phyloP scores from a whole-genome alignment of 371 early-diverging fungal genomes.

The Syncephalastrum contaminatum region DNA sequence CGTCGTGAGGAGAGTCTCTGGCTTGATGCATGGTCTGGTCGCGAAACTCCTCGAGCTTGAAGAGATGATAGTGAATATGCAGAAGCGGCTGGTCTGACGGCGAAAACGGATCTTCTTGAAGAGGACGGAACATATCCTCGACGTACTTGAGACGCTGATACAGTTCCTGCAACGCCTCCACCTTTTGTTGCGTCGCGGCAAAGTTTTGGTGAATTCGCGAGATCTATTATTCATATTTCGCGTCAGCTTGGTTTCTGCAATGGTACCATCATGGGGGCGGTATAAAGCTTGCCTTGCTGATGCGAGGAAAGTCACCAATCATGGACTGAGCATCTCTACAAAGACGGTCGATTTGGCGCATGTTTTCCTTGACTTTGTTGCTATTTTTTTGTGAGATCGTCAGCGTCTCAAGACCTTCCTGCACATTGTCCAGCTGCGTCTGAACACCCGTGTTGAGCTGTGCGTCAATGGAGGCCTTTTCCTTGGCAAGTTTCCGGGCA shows the following conservation, averaged over 20 bases:
- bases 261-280: neutral
- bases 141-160: conserved; percentile 77
- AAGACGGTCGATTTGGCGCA: conserved; percentile 78
- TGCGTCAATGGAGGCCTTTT: conserved; percentile 92
- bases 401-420: conserved; percentile 83
- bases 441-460: conserved; percentile 94
- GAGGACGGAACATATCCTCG: conserved; percentile 69
- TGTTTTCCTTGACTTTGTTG: conserved; percentile 64
- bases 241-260: neutral
- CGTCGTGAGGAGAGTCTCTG: conserved; percentile 72
- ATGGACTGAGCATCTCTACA: conserved; percentile 83
- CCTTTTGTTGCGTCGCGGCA: conserved; percentile 80
- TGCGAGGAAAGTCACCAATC: conserved; percentile 84
- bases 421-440: conserved; percentile 88
- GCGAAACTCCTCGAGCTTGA: conserved; percentile 83
- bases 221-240: conserved; percentile 52
- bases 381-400: conserved; percentile 67
- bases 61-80: conserved; percentile 86
- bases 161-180: conserved; percentile 82
- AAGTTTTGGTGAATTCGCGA: conserved; percentile 93
- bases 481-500: conserved; percentile 79
- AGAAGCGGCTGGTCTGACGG: conserved; percentile 75
- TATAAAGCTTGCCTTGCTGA: conserved; percentile 66
- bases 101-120: conserved; percentile 56
- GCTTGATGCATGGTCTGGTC: conserved; percentile 81